These are phyloP conservation scores for Heliamphora exappendiculata DNA, from an alignment of 148 eudicot genomes.

Conservation along the genomic window DNA sequence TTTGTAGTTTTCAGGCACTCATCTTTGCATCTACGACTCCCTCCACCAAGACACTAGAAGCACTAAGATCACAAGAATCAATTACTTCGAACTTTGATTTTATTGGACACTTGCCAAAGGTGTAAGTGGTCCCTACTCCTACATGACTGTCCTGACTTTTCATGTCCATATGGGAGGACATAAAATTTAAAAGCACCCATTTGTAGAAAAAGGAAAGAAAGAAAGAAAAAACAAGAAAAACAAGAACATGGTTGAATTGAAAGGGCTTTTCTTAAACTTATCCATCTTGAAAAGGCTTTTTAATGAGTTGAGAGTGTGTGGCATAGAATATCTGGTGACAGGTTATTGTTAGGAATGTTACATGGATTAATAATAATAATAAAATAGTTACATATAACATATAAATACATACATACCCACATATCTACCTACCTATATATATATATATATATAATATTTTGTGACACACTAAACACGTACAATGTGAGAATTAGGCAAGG, in stretches of 20 bases:
- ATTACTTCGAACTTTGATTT: constrained; percentile 13
- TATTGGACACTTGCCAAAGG: constrained; percentile 4
- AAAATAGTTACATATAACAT: no score
- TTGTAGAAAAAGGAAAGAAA: neutral
- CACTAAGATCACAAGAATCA: neutral
- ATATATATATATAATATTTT: no score
- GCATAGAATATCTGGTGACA: neutral
- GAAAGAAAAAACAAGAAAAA: no score
- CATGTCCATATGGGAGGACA: neutral
- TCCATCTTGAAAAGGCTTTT: neutral
- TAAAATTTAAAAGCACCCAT: neutral
- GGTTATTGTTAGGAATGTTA: no score
- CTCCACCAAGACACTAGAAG: constrained; percentile 1
- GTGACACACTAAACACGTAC: no score
- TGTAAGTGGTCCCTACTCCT: neutral
- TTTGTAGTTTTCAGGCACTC: neutral
- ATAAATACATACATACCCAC: no score
- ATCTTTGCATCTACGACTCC: neutral
- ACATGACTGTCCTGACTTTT: neutral
- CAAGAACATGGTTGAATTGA: neutral
- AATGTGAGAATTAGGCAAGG: no score
- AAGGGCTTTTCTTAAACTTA: neutral
- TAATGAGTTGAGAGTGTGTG: neutral
- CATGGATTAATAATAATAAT: no score
- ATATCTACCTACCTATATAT: no score